Evolutionary conservation across 2,329 filamentous ascomycete species (phyloP), one percentile per base, ranked within the genome.

Genomic region (Magnaporthiopsis incrustans): DNA sequence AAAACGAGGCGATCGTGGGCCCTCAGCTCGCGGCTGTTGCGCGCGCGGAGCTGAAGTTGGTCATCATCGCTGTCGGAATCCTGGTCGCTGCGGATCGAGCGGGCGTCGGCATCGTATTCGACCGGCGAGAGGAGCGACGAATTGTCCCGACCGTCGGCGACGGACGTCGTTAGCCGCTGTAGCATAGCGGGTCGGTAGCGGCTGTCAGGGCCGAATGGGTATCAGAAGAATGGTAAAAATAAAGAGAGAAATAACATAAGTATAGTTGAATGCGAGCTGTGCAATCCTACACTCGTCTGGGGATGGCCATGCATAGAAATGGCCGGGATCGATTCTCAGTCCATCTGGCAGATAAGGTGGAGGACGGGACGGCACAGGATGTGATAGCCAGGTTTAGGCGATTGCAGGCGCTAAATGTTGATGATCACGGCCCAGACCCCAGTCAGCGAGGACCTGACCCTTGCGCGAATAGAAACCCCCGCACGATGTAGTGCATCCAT

Each of bases 1-100:
- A 94, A 76, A 0, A 94, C 86, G 57, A 85, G 81, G 58, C 86
- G 81, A 72, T 92, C 89, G 74, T 89, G 86, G 50, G 85, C 84
- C 53, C 86, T 83, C 64, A 92, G 79, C 73, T 92, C 89, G 64
- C 83, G 79, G 71, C 87, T 90, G 67, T 86, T 90, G 60, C 89
- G 83, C 44, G 86, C 86, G 11, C 83, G 83, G 65, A 82, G 79
- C 67, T 89, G 77, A 63, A 90, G 80, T 70, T 90, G 81, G 73
- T 92, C 88, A 73, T 92, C 89, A 68, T 91, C 89, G 75, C 86
- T 90, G 72, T 92, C 89, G 65, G 86, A 89, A 71, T 91, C 89
- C 73, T 91, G 88, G 71, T 90, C 88, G 77, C 83, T 87, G 67
- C 84, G 83, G 70, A 91, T 76, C 8, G 88, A 90, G 15, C 84